phyloP scores from a whole-genome alignment of 345 rosid species.

The Acer saccharum region DNA sequence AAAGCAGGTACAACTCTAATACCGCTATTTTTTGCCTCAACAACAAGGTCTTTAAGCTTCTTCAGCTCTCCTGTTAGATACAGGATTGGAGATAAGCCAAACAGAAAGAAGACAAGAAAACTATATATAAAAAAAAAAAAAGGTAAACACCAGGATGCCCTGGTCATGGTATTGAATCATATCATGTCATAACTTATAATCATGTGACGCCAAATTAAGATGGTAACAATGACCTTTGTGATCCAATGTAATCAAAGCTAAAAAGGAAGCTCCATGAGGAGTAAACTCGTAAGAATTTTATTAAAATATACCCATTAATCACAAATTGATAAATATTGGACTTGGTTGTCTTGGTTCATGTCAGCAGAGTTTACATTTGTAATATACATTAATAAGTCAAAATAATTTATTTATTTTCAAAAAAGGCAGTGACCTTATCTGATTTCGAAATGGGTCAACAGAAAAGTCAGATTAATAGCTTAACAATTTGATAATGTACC shows the following conservation, averaged over 20 bases:
- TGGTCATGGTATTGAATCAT: neutral
- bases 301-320: no score
- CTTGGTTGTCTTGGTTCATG: neutral
- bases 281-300: no score
- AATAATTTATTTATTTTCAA: no score
- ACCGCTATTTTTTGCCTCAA: constrained; percentile 54
- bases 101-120: neutral
- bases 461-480: neutral
- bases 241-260: neutral
- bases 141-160: neutral
- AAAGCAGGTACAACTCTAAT: constrained; percentile 48
- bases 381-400: neutral
- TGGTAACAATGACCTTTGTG: no score
- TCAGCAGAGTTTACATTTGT: neutral
- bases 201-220: neutral
- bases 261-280: no score
- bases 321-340: neutral
- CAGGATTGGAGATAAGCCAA: constrained; percentile 11
- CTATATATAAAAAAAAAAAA: neutral
- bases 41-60: constrained; percentile 60
- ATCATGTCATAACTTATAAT: neutral
- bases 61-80: constrained; percentile 65
- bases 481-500: neutral
- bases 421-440: neutral
- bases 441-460: neutral